A percentile compares a stretch with the other conserved stretches of the same genome.
Conservation (phyloP, 805 yeast species). For the Candida maris region DNA sequence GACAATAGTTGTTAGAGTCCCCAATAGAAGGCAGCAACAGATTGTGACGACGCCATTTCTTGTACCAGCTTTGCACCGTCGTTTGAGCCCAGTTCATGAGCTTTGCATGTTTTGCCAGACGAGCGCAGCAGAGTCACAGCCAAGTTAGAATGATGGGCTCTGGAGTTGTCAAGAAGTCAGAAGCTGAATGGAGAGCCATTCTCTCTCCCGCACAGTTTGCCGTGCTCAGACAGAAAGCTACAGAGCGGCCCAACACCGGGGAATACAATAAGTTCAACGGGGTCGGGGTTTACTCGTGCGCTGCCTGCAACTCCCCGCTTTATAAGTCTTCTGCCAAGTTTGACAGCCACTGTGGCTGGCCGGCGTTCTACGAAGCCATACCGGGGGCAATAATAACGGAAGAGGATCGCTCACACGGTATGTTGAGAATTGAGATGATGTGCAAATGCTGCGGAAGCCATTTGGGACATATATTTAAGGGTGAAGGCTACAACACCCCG, state of each 20-base stretch:
- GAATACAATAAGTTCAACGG: conserved; percentile 49
- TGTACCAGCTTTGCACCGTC: too few species aligned
- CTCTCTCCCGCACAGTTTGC: conserved; percentile 74
- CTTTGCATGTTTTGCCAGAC: too few species aligned
- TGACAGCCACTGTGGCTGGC: conserved; percentile 96
- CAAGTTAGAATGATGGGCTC: neutral
- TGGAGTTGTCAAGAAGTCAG: conserved; percentile 26
- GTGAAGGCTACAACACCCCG: conserved; percentile 86
- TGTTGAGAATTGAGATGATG: conserved; percentile 83
- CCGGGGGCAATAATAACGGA: conserved; percentile 69
- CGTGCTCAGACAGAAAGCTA: conserved; percentile 70
- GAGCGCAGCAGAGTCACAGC: too few species aligned
- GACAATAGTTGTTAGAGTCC: too few species aligned
- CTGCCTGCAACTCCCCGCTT: conserved; percentile 77
- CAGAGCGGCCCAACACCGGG: conserved; percentile 67
- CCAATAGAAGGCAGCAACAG: too few species aligned
- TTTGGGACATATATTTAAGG: conserved; percentile 90
- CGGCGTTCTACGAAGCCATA: conserved; percentile 87
- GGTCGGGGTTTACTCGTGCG: conserved; percentile 75
- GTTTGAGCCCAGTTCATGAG: too few species aligned
- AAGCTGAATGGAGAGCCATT: conserved; percentile 75
- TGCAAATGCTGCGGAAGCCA: conserved; percentile 91
- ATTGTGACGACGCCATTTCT: too few species aligned
- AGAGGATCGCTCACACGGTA: conserved; percentile 65
- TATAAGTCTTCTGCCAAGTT: conserved; percentile 81